These are phyloP conservation scores for Magnolia officinalis DNA, from an alignment of 164 flowering plant genomes.

Conservation along the genomic window DNA sequence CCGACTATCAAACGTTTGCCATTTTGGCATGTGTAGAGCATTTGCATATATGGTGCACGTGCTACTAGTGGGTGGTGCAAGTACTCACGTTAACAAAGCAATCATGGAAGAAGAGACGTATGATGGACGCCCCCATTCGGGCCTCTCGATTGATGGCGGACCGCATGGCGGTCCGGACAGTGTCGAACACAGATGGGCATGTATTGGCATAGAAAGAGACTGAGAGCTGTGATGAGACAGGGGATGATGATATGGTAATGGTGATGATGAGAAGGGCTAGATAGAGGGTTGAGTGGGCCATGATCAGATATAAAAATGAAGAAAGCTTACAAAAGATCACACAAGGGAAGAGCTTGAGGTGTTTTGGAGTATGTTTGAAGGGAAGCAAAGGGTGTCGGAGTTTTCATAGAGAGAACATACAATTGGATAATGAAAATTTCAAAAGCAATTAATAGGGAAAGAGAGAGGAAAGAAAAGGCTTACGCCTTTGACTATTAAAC, in stretches of 20 bases:
- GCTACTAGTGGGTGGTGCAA: no score
- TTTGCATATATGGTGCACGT: no score
- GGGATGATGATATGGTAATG: neutral
- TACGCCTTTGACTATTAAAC: neutral
- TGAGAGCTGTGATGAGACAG: constrained; percentile 25
- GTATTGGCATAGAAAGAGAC: constrained; percentile 20
- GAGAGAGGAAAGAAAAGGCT: neutral
- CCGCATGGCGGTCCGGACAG: constrained; percentile 16
- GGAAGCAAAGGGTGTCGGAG: no score
- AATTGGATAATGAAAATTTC: no score
- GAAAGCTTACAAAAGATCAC: no score
- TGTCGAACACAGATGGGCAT: constrained; percentile 34
- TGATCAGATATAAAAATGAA: neutral
- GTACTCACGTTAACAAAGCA: constrained; percentile 30
- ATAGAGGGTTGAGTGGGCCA: neutral
- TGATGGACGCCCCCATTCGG: constrained; percentile 38
- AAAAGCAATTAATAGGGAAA: neutral
- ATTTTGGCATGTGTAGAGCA: no score
- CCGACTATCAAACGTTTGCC: no score
- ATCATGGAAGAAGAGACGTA: constrained; percentile 45
- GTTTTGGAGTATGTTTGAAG: no score
- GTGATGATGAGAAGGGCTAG: neutral
- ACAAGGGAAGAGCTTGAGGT: no score
- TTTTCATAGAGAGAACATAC: no score
- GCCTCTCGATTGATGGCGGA: constrained; percentile 23